Evolutionary conservation across 2,329 filamentous ascomycete genomes (phyloP).

Genomic region (Monosporascus sp.): DNA sequence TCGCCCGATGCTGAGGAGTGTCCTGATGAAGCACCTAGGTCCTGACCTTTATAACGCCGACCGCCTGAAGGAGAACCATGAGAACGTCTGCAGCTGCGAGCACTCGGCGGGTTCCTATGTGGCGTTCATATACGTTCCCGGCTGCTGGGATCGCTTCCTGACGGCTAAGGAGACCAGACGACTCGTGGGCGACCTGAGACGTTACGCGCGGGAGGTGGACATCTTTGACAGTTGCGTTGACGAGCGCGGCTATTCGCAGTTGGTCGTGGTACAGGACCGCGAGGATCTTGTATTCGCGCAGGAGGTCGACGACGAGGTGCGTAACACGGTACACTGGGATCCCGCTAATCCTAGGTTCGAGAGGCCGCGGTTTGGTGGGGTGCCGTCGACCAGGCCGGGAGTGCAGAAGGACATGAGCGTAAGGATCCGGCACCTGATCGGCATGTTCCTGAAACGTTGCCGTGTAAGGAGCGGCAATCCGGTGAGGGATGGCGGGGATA

Average conservation of each 20-base stretch:
- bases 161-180: too few species aligned
- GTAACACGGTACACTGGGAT: neutral
- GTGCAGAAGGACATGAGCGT: neutral
- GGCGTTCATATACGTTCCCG: neutral
- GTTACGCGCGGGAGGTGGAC: too few species aligned
- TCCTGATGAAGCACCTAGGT: neutral
- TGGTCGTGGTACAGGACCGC: neutral
- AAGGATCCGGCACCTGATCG: neutral
- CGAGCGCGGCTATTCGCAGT: neutral
- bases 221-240: neutral
- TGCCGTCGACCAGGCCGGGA: neutral
- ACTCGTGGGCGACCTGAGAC: too few species aligned
- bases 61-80: neutral
- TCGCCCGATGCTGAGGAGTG: neutral
- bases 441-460: neutral
- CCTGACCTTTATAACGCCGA: neutral
- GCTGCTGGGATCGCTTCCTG: too few species aligned
- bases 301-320: neutral
- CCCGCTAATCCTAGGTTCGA: neutral
- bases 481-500: too few species aligned
- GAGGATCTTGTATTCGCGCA: neutral
- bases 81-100: neutral
- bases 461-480: too few species aligned
- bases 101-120: neutral
- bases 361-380: neutral